phyloP scores from a whole-genome alignment of 257 asterid genomes.

The Solanum bulbocastanum region DNA sequence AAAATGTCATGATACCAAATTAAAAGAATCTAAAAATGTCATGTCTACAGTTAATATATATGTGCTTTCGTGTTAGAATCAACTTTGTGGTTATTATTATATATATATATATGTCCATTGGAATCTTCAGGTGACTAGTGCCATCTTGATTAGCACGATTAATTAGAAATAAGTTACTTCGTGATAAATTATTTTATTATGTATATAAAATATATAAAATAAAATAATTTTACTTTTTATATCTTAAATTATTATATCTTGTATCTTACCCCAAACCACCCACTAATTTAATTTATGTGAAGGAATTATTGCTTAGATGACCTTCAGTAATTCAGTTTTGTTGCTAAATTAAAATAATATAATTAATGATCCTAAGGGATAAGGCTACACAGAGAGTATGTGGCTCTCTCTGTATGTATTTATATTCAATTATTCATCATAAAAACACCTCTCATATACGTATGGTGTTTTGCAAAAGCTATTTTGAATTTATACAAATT shows the following conservation, averaged over 20 bases:
- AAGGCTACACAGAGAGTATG: no score
- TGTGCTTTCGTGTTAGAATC: neutral
- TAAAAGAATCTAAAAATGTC: neutral
- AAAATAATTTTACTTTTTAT: no score
- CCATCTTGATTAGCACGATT: no score
- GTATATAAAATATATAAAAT: no score
- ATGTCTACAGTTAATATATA: no score
- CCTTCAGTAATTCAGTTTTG: neutral
- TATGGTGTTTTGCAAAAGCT: neutral
- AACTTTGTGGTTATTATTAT: neutral
- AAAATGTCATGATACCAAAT: neutral
- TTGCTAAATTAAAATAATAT: neutral
- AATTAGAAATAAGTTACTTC: no score
- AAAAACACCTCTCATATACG: neutral
- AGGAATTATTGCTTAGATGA: neutral
- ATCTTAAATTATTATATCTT: no score
- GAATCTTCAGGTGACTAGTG: neutral
- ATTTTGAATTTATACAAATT: neutral
- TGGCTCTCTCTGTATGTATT: neutral
- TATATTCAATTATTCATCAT: neutral
- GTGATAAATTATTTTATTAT: accelerated
- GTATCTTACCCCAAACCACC: no score
- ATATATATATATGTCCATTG: neutral
- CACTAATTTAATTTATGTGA: no score
- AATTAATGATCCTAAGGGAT: neutral